phyloP scores from a whole-genome alignment of 2,329 filamentous ascomycete species.

The Fusarium robinianum region DNA sequence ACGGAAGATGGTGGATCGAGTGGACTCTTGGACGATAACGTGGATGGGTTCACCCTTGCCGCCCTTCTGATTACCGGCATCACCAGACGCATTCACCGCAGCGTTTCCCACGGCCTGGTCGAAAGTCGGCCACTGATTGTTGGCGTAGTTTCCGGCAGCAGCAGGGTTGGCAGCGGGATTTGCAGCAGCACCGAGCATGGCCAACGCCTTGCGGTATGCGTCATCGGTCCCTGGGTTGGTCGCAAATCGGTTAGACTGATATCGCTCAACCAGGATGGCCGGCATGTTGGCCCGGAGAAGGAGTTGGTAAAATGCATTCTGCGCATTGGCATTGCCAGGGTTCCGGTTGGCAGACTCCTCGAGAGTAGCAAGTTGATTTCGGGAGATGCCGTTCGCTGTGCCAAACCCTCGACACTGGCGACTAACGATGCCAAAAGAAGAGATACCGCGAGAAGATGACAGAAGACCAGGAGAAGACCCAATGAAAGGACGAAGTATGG shows the following conservation, averaged over 20 bases:
- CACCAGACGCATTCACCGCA: constrained; percentile 30
- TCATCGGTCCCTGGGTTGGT: constrained; percentile 77
- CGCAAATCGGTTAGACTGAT: constrained; percentile 84
- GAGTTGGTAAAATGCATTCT: constrained; percentile 92
- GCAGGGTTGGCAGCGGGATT: constrained; percentile 33
- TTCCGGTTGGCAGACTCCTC: constrained; percentile 95
- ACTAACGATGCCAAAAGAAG: constrained; percentile 24
- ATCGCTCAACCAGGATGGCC: constrained; percentile 87
- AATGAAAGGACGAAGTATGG: constrained; percentile 34
- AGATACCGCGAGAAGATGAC: constrained; percentile 26
- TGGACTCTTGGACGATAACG: constrained; percentile 91
- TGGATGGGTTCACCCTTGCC: constrained; percentile 86
- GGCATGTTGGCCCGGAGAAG: constrained; percentile 92
- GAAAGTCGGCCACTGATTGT: constrained; percentile 38
- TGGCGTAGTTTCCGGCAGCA: constrained; percentile 26
- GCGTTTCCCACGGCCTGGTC: constrained; percentile 40
- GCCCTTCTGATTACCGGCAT: constrained; percentile 54
- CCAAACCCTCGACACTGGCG: constrained; percentile 46
- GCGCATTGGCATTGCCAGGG: constrained; percentile 80
- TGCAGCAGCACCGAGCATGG: constrained; percentile 39
- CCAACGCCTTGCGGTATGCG: constrained; percentile 76
- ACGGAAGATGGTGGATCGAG: constrained; percentile 78
- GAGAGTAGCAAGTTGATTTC: constrained; percentile 76
- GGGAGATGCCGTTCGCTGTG: constrained; percentile 55
- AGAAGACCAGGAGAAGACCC: constrained; percentile 28